These are phyloP conservation scores for Fusarium tricinctum DNA, from an alignment of 2,329 filamentous ascomycete genomes.

Conservation along the genomic window DNA sequence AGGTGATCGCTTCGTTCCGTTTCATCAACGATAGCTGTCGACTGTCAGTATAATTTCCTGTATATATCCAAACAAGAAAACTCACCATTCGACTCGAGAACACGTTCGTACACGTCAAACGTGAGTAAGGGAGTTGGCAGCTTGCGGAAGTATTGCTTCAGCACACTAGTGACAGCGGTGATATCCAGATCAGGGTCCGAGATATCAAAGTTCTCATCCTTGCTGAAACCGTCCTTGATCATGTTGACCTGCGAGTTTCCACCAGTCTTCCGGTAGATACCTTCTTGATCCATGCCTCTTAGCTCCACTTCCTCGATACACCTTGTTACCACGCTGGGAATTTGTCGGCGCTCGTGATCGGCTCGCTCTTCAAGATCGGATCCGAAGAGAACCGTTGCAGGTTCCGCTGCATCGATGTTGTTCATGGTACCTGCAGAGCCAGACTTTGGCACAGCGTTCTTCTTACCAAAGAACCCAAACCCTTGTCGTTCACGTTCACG, in stretches of 20 bases:
- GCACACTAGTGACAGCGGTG: conserved; percentile 91
- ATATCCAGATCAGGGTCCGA: conserved; percentile 95
- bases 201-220: conserved; percentile 87
- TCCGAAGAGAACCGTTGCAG: conserved; percentile 79
- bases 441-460: conserved; percentile 66
- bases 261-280: conserved; percentile 97
- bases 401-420: conserved; percentile 63
- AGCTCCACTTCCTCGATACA: conserved; percentile 98
- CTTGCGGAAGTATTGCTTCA: conserved; percentile 98
- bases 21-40: conserved; percentile 72
- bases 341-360: conserved; percentile 88
- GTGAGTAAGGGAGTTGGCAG: conserved; percentile 91
- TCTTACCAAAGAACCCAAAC: conserved; percentile 79
- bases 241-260: conserved; percentile 91
- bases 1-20: conserved; percentile 79
- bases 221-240: conserved; percentile 93
- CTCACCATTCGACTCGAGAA: conserved; percentile 85
- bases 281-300: conserved; percentile 96
- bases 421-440: conserved; percentile 60
- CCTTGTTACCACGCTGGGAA: conserved; percentile 89
- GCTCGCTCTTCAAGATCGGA: conserved; percentile 88
- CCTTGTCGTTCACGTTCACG: conserved; percentile 65
- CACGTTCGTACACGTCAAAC: conserved; percentile 89
- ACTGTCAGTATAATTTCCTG: conserved; percentile 41
- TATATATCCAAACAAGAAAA: conserved; percentile 31